phyloP scores from a whole-genome alignment of 306 rosid genomes.

The Corylus avellana region DNA sequence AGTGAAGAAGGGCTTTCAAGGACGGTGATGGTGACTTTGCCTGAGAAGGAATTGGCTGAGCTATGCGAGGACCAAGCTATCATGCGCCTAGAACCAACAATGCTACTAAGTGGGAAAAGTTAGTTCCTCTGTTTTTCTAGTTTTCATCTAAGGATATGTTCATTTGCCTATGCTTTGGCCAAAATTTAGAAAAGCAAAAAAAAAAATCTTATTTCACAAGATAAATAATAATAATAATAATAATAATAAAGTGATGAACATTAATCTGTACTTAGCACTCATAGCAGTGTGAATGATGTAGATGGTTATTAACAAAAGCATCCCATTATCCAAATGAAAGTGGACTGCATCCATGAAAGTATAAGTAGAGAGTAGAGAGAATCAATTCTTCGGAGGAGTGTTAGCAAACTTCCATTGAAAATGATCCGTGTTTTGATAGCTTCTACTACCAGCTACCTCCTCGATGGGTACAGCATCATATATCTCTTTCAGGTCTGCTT shows the following conservation, averaged over 20 bases:
- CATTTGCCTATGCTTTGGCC: not conserved
- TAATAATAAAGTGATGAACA: too few relatives aligned
- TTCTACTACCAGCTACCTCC: constrained; percentile 53
- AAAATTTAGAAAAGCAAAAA: not conserved
- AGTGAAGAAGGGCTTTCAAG: constrained; percentile 53
- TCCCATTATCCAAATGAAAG: not conserved
- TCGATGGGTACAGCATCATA: constrained; percentile 45
- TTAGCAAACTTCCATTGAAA: constrained; percentile 47
- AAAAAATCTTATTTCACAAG: not conserved
- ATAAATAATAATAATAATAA: too few relatives aligned
- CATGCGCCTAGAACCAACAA: constrained; percentile 37
- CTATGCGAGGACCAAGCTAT: constrained; percentile 46
- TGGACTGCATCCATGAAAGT: not conserved
- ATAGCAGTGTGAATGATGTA: not conserved
- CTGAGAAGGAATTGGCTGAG: constrained; percentile 39
- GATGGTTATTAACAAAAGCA: not conserved
- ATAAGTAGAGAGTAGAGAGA: constrained; percentile 9
- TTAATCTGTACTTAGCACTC: too few relatives aligned
- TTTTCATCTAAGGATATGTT: not conserved
- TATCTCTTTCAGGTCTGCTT: constrained; percentile 48
- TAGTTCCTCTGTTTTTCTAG: not conserved
- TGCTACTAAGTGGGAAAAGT: constrained; percentile 30
- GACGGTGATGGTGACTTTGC: constrained; percentile 50
- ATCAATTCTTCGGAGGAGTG: constrained; percentile 51
- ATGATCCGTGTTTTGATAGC: not conserved